Evolutionary conservation across 208 protist genomes (phyloP), one percentile per base, ranked within the genome.

Genomic region (Acanthamoeba lenticulata): DNA sequence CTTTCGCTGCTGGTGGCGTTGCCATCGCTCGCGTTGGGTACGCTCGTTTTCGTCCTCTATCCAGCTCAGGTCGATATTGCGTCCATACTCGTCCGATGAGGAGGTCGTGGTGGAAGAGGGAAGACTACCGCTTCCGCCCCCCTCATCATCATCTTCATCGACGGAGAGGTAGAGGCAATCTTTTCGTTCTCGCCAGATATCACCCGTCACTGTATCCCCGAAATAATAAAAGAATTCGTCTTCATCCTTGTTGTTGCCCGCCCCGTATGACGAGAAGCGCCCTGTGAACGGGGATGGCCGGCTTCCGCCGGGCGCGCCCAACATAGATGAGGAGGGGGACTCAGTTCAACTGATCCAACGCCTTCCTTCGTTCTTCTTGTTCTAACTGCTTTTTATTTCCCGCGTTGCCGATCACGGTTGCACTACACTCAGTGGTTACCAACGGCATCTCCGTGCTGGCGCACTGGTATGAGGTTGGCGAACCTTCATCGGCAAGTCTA

Each of bases 141-240:
- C 38, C 38, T 47, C 45, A 24, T 55, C 74, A 19, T 85, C 74
- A 29, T 85, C 74, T 36, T 85, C 74, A 19, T 85, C 74, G 40
- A 85, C 74, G 45, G 74, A 85, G 45, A 85, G 74, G 44, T 85
- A 85, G 74, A 85, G 74, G 74, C 42, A 85, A 42, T 85, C 74
- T 29, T 55, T 85, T 29, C 74, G 38, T 29, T 85, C 74, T 42
- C 74, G 27, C 74, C 74, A 85, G 9, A 85, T 19, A 7, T 85
- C 44, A 2, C 74, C 45, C 44, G 74, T 85, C 27, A 13, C 38
- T 27, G 21, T 24, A 57, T 85, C 44, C 2, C 38, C 24, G 19
- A 85, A 85, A 38, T 85, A 85, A 38, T 85, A 85, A 38, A 57
- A 85, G n/a, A 57, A 32, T 32, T 47, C 74, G 32, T 85, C 74